These are phyloP conservation scores for Pseudonitzschia multiseries DNA, from an alignment of 108 stramenopile genomes.

Conservation along the genomic window DNA sequence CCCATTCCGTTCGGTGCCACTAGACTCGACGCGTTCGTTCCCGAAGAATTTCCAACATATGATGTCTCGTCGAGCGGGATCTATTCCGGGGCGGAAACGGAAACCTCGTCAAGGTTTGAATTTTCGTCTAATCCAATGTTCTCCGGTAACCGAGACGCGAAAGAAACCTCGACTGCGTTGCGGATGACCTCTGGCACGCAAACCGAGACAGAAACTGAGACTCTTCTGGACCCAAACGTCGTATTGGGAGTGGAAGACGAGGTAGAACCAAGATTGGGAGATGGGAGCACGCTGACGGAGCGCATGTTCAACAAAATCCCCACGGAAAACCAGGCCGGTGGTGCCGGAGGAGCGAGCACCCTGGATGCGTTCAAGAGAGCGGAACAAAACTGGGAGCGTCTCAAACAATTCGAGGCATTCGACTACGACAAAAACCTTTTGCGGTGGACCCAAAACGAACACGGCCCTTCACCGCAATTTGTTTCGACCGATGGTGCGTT, in stretches of 20 bases:
- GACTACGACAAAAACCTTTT: conserved; percentile 50
- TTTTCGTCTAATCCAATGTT: background rate
- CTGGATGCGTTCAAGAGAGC: conserved; percentile 66
- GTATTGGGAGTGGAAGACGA: background rate
- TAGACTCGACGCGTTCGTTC: background rate
- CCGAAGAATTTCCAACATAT: background rate
- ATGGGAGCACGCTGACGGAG: conserved; percentile 29
- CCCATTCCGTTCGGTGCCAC: conserved; percentile 5
- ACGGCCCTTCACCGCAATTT: conserved; percentile 50
- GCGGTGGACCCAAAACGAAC: conserved; percentile 32
- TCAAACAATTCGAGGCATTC: conserved; percentile 59
- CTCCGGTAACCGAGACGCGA: background rate
- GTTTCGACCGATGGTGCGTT: conserved; percentile 64
- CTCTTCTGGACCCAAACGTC: background rate
- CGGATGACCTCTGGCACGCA: conserved; percentile 1
- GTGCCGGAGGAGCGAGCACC: conserved; percentile 73
- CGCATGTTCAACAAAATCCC: conserved; percentile 34
- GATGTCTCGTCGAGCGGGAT: background rate
- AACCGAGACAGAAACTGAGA: background rate
- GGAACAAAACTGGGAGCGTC: conserved; percentile 68
- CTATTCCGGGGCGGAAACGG: background rate
- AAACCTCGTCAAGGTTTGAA: background rate
- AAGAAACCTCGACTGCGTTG: conserved; percentile 2
- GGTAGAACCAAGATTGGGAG: conserved; percentile 6
- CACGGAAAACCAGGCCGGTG: conserved; percentile 45